Percentiles rank a stretch among this genome's conserved stretches.
Conservation (phyloP, 305 asterid genomes). For the Fraxinus xanthoxyloides region DNA sequence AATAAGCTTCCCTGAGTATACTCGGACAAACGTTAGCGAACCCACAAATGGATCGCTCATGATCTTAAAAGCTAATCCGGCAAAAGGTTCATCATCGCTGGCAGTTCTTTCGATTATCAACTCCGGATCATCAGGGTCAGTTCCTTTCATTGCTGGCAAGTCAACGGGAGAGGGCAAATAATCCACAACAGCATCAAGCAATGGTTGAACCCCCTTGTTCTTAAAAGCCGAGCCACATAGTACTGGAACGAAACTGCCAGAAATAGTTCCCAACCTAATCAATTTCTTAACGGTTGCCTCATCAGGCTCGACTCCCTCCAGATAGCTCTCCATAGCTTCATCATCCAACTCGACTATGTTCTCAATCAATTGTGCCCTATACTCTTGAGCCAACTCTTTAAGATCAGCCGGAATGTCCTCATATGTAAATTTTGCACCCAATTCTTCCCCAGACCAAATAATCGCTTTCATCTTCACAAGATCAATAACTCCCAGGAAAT, state of each 20-base stretch:
- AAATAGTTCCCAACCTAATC: conserved; percentile 69
- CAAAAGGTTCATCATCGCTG: conserved; percentile 70
- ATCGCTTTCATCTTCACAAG: conserved; percentile 81
- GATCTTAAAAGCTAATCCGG: conserved; percentile 94
- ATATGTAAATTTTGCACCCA: conserved; percentile 85
- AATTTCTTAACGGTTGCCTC: conserved; percentile 68
- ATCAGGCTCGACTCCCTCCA: conserved; percentile 87
- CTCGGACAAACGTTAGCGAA: conserved; percentile 81
- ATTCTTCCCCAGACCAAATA: conserved; percentile 88
- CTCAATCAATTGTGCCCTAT: conserved; percentile 70
- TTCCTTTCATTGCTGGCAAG: conserved; percentile 83
- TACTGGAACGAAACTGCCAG: conserved; percentile 69
- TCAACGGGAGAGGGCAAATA: conserved; percentile 91
- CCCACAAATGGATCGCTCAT: conserved; percentile 95
- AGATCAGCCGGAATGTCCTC: conserved; percentile 77
- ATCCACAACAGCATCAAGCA: conserved; percentile 82
- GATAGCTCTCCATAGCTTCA: conserved; percentile 73
- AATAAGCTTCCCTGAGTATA: conserved; percentile 78
- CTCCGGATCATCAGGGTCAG: conserved; percentile 89
- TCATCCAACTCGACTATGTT: conserved; percentile 75
- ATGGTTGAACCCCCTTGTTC: conserved; percentile 95
- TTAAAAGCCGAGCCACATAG: conserved; percentile 95
- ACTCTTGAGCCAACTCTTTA: conserved; percentile 66
- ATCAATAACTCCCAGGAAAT: conserved; percentile 74
- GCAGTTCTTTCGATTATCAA: conserved; percentile 50